Percentiles rank a stretch among this genome's conserved stretches.
Conservation (phyloP, 2,329 filamentous ascomycete species). For the Stachybotrys chlorohalonatus region DNA sequence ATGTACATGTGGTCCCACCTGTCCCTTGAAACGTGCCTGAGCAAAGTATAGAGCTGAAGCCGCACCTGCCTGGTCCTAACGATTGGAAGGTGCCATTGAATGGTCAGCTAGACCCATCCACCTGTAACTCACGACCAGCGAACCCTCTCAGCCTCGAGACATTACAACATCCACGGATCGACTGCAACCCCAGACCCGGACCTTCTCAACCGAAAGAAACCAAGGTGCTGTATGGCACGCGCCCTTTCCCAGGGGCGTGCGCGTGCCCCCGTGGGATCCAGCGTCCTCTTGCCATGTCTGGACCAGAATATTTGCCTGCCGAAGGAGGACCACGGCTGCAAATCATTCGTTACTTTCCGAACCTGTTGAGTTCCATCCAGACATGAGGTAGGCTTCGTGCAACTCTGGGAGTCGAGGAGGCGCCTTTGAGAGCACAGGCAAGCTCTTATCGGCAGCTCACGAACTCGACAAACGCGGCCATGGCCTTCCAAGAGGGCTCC, state of each 20-base stretch:
- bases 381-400: not conserved
- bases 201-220: no score
- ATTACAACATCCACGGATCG: no score
- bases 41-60: no score
- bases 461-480: not conserved
- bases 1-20: no score
- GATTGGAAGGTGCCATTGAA: no score
- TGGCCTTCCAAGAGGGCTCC: not conserved
- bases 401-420: not conserved
- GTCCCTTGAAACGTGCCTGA: no score
- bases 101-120: no score
- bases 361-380: not conserved
- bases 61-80: no score
- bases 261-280: not conserved
- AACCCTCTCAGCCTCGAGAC: no score
- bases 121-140: no score
- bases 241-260: not conserved
- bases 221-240: not conserved
- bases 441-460: not conserved
- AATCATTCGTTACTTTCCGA: not conserved
- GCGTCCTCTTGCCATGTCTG: not conserved
- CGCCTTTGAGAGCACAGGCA: not conserved
- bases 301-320: not conserved
- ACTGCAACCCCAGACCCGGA: no score
- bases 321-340: not conserved